phyloP scores from a whole-genome alignment of 2,329 filamentous ascomycete species.

The Rutstroemia sp. region DNA sequence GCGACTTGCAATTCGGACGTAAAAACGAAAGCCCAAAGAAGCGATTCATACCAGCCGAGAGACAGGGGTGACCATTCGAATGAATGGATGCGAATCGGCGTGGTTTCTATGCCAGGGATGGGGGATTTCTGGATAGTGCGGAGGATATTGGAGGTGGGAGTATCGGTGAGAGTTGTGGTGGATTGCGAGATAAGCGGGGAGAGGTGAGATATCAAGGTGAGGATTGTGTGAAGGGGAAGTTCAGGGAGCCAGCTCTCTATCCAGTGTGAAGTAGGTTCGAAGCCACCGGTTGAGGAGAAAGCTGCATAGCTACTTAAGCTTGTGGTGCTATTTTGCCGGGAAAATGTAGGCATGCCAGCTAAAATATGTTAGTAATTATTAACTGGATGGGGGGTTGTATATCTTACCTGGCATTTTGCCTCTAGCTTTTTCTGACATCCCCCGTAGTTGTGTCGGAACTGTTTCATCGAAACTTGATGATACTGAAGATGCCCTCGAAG shows the following conservation, averaged over 20 bases:
- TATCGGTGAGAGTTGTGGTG: slow-evolving; percentile 37
- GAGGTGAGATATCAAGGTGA: slow-evolving; percentile 67
- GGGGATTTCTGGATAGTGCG: slow-evolving; percentile 51
- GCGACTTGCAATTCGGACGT: slow-evolving; percentile 81
- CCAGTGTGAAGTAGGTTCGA: slow-evolving; percentile 77
- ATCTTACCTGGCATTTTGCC: slow-evolving; percentile 71
- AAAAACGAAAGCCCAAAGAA: slow-evolving; percentile 92
- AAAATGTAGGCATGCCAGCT: slow-evolving; percentile 73
- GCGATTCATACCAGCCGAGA: slow-evolving; percentile 90
- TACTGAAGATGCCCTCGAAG: slow-evolving; percentile 61
- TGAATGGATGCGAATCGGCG: slow-evolving; percentile 69
- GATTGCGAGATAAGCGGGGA: slow-evolving; percentile 46
- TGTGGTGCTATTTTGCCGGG: slow-evolving; percentile 80
- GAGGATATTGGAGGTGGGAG: slow-evolving; percentile 39
- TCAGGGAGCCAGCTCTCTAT: slow-evolving; percentile 93
- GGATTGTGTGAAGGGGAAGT: slow-evolving; percentile 77
- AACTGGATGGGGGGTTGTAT: neutral
- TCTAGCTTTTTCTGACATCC: slow-evolving; percentile 95
- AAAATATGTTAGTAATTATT: slow-evolving; percentile 11
- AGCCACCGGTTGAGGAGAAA: slow-evolving; percentile 51
- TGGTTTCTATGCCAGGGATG: slow-evolving; percentile 67
- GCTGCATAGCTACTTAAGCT: slow-evolving; percentile 64
- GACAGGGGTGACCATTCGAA: slow-evolving; percentile 92
- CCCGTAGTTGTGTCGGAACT: slow-evolving; percentile 72
- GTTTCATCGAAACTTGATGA: slow-evolving; percentile 65